These are phyloP conservation scores for Talaromyces sp. DNA, from an alignment of 2,329 filamentous ascomycete genomes.

Conservation along the genomic window DNA sequence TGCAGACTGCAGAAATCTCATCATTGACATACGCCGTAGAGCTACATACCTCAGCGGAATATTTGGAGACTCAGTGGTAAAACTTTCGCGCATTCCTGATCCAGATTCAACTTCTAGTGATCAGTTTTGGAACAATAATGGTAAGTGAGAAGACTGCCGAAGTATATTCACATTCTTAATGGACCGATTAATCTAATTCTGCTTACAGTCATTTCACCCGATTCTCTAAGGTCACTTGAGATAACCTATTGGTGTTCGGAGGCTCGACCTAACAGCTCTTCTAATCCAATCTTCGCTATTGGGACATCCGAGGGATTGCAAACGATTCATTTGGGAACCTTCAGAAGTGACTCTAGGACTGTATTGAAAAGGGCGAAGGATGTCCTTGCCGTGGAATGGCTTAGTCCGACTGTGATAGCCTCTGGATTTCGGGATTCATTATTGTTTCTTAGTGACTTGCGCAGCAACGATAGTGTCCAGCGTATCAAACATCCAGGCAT, in stretches of 20 bases:
- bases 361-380: conserved; percentile 4
- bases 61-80: neutral
- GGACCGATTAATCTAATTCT: neutral
- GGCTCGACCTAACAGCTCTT: conserved; percentile 30
- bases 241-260: conserved; percentile 40
- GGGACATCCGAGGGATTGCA: conserved; percentile 40
- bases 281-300: conserved; percentile 36
- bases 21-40: neutral
- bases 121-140: neutral
- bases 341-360: neutral
- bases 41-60: neutral
- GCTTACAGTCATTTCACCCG: neutral
- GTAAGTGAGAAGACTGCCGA: neutral
- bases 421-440: conserved; percentile 36
- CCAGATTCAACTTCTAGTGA: neutral
- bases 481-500: conserved; percentile 37
- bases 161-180: neutral
- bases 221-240: neutral
- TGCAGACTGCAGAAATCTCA: neutral
- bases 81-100: neutral
- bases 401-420: conserved; percentile 37
- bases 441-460: conserved; percentile 38
- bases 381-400: conserved; percentile 41
- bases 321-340: conserved; percentile 29
- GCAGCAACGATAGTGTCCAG: conserved; percentile 33